A percentile compares a stretch with the other conserved stretches of the same genome.
phyloP scores from a whole-genome alignment of 768 basidiomycete species.

The Infundibulicybe gibba region DNA sequence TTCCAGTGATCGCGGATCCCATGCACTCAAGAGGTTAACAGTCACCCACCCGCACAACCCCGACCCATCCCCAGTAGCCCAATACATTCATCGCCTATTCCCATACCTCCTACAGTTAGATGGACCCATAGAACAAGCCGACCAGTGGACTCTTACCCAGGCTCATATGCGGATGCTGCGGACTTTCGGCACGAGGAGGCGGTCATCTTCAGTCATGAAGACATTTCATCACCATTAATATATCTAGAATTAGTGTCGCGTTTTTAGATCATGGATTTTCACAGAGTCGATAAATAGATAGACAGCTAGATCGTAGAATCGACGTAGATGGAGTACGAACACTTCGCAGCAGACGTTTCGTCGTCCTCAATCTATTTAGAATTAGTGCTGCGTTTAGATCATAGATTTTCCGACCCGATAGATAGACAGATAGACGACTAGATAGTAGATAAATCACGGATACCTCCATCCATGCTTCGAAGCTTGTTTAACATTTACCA shows the following conservation, averaged over 20 bases:
- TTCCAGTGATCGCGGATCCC: constrained; percentile 10
- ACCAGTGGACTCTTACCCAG: constrained; percentile 20
- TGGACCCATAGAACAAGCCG: constrained; percentile 27
- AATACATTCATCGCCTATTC: constrained; percentile 30
- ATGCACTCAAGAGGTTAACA: constrained; percentile 27
- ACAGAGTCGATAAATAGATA: too few species aligned
- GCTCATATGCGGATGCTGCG: constrained; percentile 2
- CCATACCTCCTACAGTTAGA: constrained; percentile 32
- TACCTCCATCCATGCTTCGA: too few species aligned
- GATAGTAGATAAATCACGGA: too few species aligned
- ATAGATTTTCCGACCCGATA: too few species aligned
- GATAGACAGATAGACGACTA: too few species aligned
- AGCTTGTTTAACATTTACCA: too few species aligned
- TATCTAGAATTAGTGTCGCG: neutral
- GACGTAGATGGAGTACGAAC: too few species aligned
- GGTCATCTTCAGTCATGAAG: constrained; percentile 2
- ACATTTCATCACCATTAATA: constrained; percentile 6
- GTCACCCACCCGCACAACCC: constrained; percentile 27
- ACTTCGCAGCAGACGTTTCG: constrained; percentile 7
- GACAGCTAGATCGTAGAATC: too few species aligned
- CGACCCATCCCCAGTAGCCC: constrained; percentile 20
- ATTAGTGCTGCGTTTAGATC: neutral
- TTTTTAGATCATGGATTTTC: too few species aligned
- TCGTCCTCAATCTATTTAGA: constrained; percentile 1
- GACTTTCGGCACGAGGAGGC: constrained; percentile 4